Conservation (phyloP, 306 rosid genomes). For the Senna tora region DNA sequence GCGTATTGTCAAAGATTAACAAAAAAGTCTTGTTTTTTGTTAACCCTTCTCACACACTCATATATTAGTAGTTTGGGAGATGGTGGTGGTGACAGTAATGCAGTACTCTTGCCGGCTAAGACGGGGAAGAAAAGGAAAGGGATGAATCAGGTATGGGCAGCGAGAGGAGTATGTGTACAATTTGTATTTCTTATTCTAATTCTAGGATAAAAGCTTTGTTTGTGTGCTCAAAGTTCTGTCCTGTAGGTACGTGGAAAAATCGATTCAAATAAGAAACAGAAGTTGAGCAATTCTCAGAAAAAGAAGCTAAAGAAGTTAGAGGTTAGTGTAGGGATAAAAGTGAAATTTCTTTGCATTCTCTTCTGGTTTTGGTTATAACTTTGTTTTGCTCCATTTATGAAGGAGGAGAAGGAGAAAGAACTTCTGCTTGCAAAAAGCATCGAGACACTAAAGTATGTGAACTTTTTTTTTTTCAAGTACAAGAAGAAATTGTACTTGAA, state of each 20-base stretch:
- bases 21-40: neutral
- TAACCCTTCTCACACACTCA: neutral
- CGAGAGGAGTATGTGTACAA: slow-evolving; percentile 1
- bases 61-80: slow-evolving; percentile 50
- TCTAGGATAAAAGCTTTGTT: neutral
- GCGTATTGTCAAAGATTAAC: neutral
- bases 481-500: neutral
- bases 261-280: slow-evolving; percentile 47
- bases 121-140: slow-evolving; percentile 55
- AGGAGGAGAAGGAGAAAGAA: slow-evolving; percentile 74
- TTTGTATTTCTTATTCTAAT: neutral
- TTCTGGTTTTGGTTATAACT: slow-evolving; percentile 30
- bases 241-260: slow-evolving; percentile 47
- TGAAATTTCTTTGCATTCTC: slow-evolving; percentile 31
- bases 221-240: slow-evolving; percentile 26
- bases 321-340: slow-evolving; percentile 49
- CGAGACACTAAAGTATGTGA: slow-evolving; percentile 65
- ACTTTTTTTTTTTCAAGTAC: neutral
- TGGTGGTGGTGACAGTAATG: slow-evolving; percentile 54
- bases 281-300: slow-evolving; percentile 73
- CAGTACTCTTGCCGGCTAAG: slow-evolving; percentile 48
- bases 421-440: slow-evolving; percentile 60
- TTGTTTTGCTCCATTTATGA: slow-evolving; percentile 35
- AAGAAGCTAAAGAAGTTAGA: slow-evolving; percentile 72
- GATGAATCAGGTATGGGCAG: slow-evolving; percentile 45